These are phyloP conservation scores for Trichophyton simii DNA, from an alignment of 2,329 filamentous ascomycete species.

Conservation along the genomic window DNA sequence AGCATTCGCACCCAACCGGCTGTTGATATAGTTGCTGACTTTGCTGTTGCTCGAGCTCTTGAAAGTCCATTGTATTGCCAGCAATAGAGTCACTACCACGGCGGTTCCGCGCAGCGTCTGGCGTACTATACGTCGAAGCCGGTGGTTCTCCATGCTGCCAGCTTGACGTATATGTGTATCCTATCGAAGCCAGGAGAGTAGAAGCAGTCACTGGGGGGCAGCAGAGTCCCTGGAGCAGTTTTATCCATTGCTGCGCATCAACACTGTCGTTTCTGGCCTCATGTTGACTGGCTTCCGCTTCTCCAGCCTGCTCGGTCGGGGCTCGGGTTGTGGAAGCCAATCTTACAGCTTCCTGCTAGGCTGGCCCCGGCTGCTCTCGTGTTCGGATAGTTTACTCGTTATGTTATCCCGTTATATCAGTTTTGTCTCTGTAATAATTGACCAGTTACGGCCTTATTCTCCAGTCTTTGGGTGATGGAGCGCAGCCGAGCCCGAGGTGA, in stretches of 20 bases:
- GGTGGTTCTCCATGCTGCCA: not conserved
- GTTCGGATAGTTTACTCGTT: not conserved
- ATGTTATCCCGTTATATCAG: not conserved
- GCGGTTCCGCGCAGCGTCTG: not conserved
- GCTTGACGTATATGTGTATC: not conserved
- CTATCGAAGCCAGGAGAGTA: too few species aligned
- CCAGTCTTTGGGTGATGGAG: too few species aligned
- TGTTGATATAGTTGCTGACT: not conserved
- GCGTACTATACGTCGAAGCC: not conserved
- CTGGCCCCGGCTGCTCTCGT: not conserved
- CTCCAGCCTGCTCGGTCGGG: not conserved
- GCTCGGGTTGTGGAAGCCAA: not conserved
- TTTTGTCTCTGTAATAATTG: not conserved
- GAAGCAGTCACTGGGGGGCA: too few species aligned
- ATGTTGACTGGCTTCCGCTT: not conserved
- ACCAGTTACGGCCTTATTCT: not conserved
- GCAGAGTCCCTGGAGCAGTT: too few species aligned
- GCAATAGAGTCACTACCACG: not conserved
- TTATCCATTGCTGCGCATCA: too few species aligned
- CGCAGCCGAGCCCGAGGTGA: not conserved
- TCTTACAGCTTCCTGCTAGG: not conserved
- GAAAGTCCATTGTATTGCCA: not conserved
- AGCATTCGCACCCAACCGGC: not conserved
- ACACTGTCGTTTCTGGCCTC: too few species aligned
- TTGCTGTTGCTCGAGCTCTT: not conserved